phyloP scores from a whole-genome alignment of 768 basidiomycete species.

The Boletus rubroflammeus region DNA sequence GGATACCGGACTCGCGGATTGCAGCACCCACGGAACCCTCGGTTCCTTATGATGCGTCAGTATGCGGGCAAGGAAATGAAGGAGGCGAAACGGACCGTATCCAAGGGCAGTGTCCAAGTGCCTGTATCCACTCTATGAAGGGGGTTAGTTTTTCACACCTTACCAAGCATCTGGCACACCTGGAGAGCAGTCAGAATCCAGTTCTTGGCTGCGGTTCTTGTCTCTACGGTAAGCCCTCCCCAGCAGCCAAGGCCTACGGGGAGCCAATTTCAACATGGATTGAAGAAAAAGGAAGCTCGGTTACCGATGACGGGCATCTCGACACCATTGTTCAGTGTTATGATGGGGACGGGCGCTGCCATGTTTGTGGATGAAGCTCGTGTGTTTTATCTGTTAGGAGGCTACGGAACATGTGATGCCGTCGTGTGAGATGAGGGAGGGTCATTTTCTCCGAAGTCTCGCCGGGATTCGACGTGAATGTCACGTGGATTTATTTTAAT shows the following conservation, averaged over 20 bases:
- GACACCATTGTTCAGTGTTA: conserved; percentile 1
- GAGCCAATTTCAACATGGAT: not conserved
- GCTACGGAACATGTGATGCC: not conserved
- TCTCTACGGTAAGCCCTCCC: not conserved
- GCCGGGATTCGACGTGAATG: not conserved
- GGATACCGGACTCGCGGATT: conserved; percentile 43
- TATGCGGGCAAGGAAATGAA: not conserved
- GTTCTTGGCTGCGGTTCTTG: not conserved
- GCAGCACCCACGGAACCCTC: conserved; percentile 46
- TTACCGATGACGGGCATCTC: conserved; percentile 3
- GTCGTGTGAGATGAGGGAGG: not conserved
- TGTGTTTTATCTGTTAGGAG: not conserved
- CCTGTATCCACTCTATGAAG: conserved; percentile 37
- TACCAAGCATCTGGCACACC: not conserved
- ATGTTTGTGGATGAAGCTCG: too few species aligned
- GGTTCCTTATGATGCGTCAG: conserved; percentile 24
- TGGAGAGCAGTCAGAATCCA: not conserved
- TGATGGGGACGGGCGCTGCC: not conserved
- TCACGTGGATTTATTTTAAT: conserved; percentile 24
- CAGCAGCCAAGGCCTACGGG: not conserved
- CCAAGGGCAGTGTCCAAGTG: conserved; percentile 39
- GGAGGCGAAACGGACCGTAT: conserved; percentile 1
- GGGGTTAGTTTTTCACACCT: too few species aligned
- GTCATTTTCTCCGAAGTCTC: not conserved
- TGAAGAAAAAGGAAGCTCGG: not conserved